Evolutionary conservation across 352 stramenopile genomes (phyloP), one percentile per base, ranked within the genome.

Genomic region (Pythium chondricola): DNA sequence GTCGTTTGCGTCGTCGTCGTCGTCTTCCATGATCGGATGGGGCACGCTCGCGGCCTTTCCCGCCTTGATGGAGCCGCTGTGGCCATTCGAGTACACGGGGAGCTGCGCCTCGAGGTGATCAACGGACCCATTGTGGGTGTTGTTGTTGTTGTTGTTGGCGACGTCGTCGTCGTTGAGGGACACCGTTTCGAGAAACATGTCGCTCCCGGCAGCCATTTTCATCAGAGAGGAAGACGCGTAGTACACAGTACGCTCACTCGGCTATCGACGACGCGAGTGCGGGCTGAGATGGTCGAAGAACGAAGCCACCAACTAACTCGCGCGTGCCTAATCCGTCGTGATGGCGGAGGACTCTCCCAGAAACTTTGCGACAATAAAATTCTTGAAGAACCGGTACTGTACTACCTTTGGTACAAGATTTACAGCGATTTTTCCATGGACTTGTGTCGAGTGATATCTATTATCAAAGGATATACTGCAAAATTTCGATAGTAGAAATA

Each of bases 111-210:
- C 74, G 21, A 87, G 42, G 43, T 46, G 59, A 48, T 80, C 74
- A 24, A 85, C n/a, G 29, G 13, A 13, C 29, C 8, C 7, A 13
- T 33, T 13, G 13, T 33, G 29, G 7, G 29, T 33, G 29, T 8
- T 13, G 29, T 8, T 13, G 7, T 8, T 13, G 13, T 33, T 33
- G 29, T 33, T 33, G 29, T 33, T 39, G 4, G 37, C 20, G 24
- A 47, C 13, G 20, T 58, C 52, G 48, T 89, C 78, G 40, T 90
- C 78, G 51, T 84, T 87, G 31, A 88, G 61, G 27, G 75, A 88
- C 26, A 90, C 78, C 2, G 75, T 90, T 54, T 90, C 75, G 43
- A 90, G 69, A 48, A 71, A 87, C 55, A 61, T 69, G 22, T 66
- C 58, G 21, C 57, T 62, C 4, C 61, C 41, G 39, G 61, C 71